Evolutionary conservation across 2,329 filamentous ascomycete genomes (phyloP), one percentile per base, ranked within the genome.

Genomic region (Penicillium sp.): DNA sequence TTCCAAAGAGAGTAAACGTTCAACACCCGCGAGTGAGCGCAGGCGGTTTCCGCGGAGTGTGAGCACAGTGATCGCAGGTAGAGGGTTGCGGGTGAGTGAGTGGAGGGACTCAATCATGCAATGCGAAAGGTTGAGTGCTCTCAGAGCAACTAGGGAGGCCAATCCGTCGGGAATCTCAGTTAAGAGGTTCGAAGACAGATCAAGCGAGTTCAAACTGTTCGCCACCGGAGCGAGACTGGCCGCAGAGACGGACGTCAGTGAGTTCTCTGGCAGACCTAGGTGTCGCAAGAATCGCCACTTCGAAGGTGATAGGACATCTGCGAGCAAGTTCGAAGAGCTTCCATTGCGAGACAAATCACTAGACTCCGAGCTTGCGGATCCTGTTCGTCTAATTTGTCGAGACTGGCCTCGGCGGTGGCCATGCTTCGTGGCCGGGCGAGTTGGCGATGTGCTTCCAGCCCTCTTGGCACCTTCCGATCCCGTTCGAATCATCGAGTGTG

Each of bases 91-190:
- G 2, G 87, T 87, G 40, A 99, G 79, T 2, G 93, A 96, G 66
- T 95, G 89, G 52, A 99, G 80, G 14, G 92, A 94, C 64, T 93
- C 90, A 59, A 99, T 97, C 92, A 97, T 97, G 80, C 93, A 97
- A 67, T 96, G 89, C 4, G 93, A 96, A 24, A 99, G 81, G 67
- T 99, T 97, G 50, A 99, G 78, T 22, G 94, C 92, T 60, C 92
- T 87, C n/a, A 99, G 82, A 27, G 91, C 88, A 18, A 91, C 92
- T 54, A 99, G 79, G 9, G 85, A 89, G 11, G 92, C 88, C 53
- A 99, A 78, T 65, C 90, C 94, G 71, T 97, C 94, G 1, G 94
- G 94, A 50, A 97, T 88, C 71, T 97, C 90, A n/a, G 86, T 87
- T 72, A 99, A 96, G 31, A 96, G 84, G 67, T 99, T 99, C 47